Conservation (phyloP, 2,329 filamentous ascomycete species). For the Fusarium haematococcum region DNA sequence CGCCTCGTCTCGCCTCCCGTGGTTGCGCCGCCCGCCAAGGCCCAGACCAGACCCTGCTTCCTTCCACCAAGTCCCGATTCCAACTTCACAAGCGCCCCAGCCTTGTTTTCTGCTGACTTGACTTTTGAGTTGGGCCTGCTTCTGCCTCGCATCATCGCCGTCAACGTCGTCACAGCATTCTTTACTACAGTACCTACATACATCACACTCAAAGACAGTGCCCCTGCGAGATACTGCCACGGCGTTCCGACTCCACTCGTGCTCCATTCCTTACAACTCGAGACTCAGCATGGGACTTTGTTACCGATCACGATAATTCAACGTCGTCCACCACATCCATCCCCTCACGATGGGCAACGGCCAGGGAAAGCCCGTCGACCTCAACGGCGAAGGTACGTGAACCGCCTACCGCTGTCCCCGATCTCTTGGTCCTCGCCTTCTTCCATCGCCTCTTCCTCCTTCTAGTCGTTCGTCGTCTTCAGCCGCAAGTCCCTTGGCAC, state of each 20-base stretch:
- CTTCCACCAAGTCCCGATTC: conserved; percentile 38
- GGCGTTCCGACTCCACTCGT: conserved; percentile 40
- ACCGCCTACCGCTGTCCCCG: neutral
- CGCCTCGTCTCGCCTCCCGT: conserved; percentile 41
- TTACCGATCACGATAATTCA: conserved; percentile 46
- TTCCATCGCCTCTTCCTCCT: conserved; percentile 17
- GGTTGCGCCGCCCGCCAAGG: conserved; percentile 39
- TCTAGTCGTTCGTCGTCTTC: conserved; percentile 18
- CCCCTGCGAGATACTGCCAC: conserved; percentile 36
- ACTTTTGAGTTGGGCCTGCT: conserved; percentile 33
- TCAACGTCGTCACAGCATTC: conserved; percentile 8
- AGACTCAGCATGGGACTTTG: conserved; percentile 47
- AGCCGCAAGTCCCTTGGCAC: conserved; percentile 35
- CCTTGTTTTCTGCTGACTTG: conserved; percentile 31
- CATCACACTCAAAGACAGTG: conserved; percentile 32
- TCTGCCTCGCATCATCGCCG: conserved; percentile 28
- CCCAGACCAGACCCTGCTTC: conserved; percentile 39
- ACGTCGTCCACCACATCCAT: conserved; percentile 42
- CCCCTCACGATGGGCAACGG: conserved; percentile 83
- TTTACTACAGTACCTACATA: neutral
- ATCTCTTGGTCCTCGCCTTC: conserved; percentile 5
- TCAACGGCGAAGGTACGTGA: conserved; percentile 86
- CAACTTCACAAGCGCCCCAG: conserved; percentile 39
- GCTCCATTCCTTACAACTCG: conserved; percentile 34
- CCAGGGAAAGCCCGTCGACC: conserved; percentile 92